Evolutionary conservation across 176 grass and related monocot species (phyloP).

Genomic region (Eleusine indica): DNA sequence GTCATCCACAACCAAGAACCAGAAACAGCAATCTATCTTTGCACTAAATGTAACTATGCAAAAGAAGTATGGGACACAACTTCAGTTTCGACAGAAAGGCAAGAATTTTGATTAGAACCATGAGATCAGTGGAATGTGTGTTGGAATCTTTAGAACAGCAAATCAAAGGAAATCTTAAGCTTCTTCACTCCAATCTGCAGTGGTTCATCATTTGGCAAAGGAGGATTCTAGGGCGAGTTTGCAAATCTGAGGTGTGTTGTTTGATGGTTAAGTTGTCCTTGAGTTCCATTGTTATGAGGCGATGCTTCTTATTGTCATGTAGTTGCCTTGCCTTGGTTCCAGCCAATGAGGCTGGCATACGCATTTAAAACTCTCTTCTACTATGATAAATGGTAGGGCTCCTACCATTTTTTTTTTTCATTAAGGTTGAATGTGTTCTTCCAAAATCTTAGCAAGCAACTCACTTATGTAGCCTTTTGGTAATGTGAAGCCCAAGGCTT

Average conservation of each 20-base stretch:
- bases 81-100: too few species aligned
- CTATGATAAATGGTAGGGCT: background rate
- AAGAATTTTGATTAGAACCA: too few species aligned
- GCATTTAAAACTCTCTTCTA: background rate
- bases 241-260: background rate
- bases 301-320: background rate
- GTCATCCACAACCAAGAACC: too few species aligned
- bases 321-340: background rate
- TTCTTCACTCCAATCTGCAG: background rate
- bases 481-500: background rate
- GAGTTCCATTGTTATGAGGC: background rate
- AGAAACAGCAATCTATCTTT: too few species aligned
- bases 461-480: background rate
- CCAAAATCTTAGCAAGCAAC: background rate
- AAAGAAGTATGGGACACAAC: too few species aligned
- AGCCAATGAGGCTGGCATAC: background rate
- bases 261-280: background rate
- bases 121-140: background rate
- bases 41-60: too few species aligned
- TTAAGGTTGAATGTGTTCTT: background rate
- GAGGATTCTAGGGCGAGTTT: background rate
- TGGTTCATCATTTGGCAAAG: background rate
- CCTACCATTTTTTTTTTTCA: background rate
- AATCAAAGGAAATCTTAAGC: background rate
- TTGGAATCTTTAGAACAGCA: background rate